Base-by-base conservation (phyloP, 257 asterid genomes). In the Penstemon davidsonii region DNA sequence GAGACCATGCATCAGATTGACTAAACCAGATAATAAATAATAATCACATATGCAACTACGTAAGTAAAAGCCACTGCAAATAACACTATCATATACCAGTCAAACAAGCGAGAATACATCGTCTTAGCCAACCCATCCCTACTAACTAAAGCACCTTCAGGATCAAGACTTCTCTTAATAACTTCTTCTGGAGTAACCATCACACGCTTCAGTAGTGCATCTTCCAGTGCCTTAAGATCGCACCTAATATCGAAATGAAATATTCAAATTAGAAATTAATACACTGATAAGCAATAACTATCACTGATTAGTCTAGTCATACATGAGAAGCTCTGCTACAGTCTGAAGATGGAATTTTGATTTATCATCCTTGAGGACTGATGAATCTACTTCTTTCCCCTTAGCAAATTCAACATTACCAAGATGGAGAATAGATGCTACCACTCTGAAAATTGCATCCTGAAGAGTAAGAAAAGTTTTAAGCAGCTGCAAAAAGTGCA, bases 161-260 rank as follows among this genome's bases (percentile, higher is more conserved):
- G 99, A 80, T 94, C 96, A 55, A 94, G 96, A 88, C 99, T 88
- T 87, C 95, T 88, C 81, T 94, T 94, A 72, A 90, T 94, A 77
- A 94, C 98, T 82, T 93, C 97, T 85, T 94, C 99, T 54, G 96
- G 99, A 56, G 97, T 90, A 76, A 90, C 95, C 99, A 93, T 88
- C 71, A 91, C 96, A 75, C 99, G 95, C 79, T 86, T 94, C 81
- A 94, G 67, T 71, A 90, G 58, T 67, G 97, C 99, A 80, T 94
- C 97, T 84, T 90, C 90, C 71, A 90, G 73, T 69, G 87, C 84
- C 53, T 47, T 64, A 81, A 58, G 82, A 78, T 90, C 96, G 67
- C 96, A 87, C 99, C 99, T 94, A 60, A 72, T 46, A 75, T 62
- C 13, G 42, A 59, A 42, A 58, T 49, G 15, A 39, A 68, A 65